Evolutionary conservation across 495 filamentous ascomycete species (phyloP).

Genomic region (Cairneyella variabilis): DNA sequence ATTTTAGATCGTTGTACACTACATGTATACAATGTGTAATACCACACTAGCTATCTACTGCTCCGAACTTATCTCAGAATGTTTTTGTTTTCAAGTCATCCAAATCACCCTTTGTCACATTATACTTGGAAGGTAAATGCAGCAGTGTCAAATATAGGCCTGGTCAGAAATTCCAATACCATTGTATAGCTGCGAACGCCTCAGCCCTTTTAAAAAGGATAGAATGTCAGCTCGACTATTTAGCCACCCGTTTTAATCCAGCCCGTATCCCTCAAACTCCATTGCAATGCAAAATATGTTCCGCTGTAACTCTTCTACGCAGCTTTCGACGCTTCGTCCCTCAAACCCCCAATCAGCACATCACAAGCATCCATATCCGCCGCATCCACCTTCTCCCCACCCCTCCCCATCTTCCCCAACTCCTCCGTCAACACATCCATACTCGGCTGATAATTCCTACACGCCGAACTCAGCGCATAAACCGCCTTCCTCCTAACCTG

Average conservation of each 20-base stretch:
- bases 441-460: conserved; percentile 82
- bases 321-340: conserved; percentile 38
- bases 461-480: conserved; percentile 76
- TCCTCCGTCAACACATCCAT: conserved; percentile 63
- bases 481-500: conserved; percentile 79
- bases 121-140: neutral
- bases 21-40: conserved; percentile 17
- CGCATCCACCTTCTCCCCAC: conserved; percentile 55
- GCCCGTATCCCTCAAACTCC: conserved; percentile 12
- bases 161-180: too few species aligned
- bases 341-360: conserved; percentile 63
- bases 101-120: neutral
- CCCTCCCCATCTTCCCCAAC: conserved; percentile 47
- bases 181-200: too few species aligned
- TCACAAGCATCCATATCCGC: conserved; percentile 83
- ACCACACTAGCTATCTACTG: neutral
- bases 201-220: too few species aligned
- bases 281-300: conserved; percentile 16
- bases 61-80: neutral
- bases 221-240: too few species aligned
- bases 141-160: too few species aligned
- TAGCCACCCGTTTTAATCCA: conserved; percentile 1
- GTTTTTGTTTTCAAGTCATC: neutral
- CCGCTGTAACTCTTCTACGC: neutral
- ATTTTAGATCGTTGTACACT: conserved; percentile 3